These are phyloP conservation scores for Scedosporium minutisporum DNA, from an alignment of 2,329 filamentous ascomycete species.

Conservation along the genomic window DNA sequence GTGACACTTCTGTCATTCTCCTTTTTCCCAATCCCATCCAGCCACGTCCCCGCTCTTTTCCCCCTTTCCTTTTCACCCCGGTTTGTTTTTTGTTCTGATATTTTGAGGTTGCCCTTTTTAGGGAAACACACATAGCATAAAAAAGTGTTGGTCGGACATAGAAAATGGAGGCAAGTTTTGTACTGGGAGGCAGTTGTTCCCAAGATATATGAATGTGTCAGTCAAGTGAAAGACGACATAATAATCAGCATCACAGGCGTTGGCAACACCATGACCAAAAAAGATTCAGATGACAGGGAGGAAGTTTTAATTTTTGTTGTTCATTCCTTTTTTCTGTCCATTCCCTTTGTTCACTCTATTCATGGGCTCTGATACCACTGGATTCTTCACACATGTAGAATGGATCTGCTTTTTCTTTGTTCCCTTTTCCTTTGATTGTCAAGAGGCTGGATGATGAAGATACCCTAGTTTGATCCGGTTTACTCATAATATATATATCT, in stretches of 20 bases:
- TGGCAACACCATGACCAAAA: background rate
- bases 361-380: background rate
- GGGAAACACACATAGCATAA: background rate
- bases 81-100: background rate
- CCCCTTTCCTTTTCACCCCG: background rate
- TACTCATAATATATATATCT: too few relatives aligned
- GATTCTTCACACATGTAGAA: background rate
- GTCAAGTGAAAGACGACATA: background rate
- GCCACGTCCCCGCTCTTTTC: background rate
- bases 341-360: background rate
- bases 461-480: background rate
- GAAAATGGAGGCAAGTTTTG: background rate
- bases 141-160: background rate
- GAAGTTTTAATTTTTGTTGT: too few relatives aligned
- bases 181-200: background rate
- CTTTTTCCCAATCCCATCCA: background rate
- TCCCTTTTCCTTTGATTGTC: background rate
- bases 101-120: background rate
- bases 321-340: too few relatives aligned
- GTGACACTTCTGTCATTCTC: background rate
- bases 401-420: background rate
- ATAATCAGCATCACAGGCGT: background rate
- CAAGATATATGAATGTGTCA: background rate
- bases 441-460: background rate
- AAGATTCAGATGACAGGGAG: too few relatives aligned